Base-by-base conservation (phyloP, 148 eudicot genomes). In the Oxyria digyna region DNA sequence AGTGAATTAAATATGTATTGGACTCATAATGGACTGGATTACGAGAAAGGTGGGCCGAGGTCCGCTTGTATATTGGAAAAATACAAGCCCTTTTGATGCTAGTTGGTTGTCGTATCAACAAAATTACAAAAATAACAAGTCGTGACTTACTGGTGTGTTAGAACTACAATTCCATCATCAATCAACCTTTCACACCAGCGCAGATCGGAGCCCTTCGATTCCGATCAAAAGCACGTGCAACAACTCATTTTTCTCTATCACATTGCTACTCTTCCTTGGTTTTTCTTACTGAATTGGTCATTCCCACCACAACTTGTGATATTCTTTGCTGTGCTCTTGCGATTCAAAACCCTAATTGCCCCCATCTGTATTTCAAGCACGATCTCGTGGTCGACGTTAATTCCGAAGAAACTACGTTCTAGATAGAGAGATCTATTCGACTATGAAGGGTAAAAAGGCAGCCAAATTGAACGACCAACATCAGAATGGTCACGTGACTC, bases 371-470 rank as follows among this genome's bases (percentile, higher is more conserved):
- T 26, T 57, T 57, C 35, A 57, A 57, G 63, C 37, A 29, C 10
- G 10, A 5, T 21, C 37, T 29, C n/a, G n/a, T 57, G 62, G 62
- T 52, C 12, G 62, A 52, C 64, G 65, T 59, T 5, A 59, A 59
- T 59, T 14, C 9, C 37, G 65, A 59, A 59, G 65, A 59, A 55
- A 8, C 10, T 55, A 9, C 35, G 6, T 55, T 26, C 33, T 55
- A 3, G n/a, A 26, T 27, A 12, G 32, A 12, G 12, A 55, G 27
- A 59, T 14, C 65, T 59, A 38, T 59, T 59, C 38, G 65, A 59
- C 0, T 14, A 84, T 85, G 91, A 87, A 82, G 72, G 84, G 79
- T 71, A 87, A 83, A 76, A 93, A 93, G 73, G 78, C 91, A 20
- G 77, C 76, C 67, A 86, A 87, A 71, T 75, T 73, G 52, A 83